Conservation (phyloP, 495 filamentous ascomycete genomes). For the Stereocaulon alpinum region DNA sequence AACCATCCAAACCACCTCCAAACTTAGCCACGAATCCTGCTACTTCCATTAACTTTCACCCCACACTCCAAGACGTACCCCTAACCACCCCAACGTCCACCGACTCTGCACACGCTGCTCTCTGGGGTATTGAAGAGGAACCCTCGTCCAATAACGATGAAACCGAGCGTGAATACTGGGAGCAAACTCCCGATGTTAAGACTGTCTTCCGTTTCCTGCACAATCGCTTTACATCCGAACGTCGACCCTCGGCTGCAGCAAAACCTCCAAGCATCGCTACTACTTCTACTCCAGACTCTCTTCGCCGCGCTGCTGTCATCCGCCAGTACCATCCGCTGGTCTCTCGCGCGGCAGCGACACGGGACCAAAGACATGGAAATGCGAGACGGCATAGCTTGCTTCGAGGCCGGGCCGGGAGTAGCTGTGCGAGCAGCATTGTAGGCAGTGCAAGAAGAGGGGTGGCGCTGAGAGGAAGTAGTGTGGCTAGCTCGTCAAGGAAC, state of each 20-base stretch:
- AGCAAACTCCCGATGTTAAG: slow-evolving; percentile 70
- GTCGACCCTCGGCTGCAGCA: slow-evolving; percentile 29
- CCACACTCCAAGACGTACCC: slow-evolving; percentile 25
- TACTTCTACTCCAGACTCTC: slow-evolving; percentile 50
- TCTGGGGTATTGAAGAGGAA: slow-evolving; percentile 63
- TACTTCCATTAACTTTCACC: slow-evolving; percentile 38
- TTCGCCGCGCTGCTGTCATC: slow-evolving; percentile 71
- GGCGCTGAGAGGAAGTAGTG: slow-evolving; percentile 40
- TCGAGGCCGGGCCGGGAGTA: slow-evolving; percentile 31
- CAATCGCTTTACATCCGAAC: slow-evolving; percentile 54
- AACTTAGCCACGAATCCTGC: slow-evolving; percentile 24
- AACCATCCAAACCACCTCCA: slow-evolving; percentile 17
- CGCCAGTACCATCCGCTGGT: slow-evolving; percentile 79
- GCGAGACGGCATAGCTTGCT: slow-evolving; percentile 42
- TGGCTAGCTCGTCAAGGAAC: slow-evolving; percentile 49
- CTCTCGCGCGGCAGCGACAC: slow-evolving; percentile 40
- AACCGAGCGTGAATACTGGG: slow-evolving; percentile 67
- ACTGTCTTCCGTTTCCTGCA: slow-evolving; percentile 82
- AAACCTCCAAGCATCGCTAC: slow-evolving; percentile 29
- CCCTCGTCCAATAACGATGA: slow-evolving; percentile 13
- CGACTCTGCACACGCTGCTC: slow-evolving; percentile 40
- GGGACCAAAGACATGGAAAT: slow-evolving; percentile 38
- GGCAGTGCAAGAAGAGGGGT: slow-evolving; percentile 60
- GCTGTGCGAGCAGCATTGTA: slow-evolving; percentile 55
- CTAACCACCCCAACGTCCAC: slow-evolving; percentile 22